A percentile compares a stretch with the other conserved stretches of the same genome.
phyloP scores from a whole-genome alignment of 2,329 filamentous ascomycete genomes.

The Talaromyces sp. region DNA sequence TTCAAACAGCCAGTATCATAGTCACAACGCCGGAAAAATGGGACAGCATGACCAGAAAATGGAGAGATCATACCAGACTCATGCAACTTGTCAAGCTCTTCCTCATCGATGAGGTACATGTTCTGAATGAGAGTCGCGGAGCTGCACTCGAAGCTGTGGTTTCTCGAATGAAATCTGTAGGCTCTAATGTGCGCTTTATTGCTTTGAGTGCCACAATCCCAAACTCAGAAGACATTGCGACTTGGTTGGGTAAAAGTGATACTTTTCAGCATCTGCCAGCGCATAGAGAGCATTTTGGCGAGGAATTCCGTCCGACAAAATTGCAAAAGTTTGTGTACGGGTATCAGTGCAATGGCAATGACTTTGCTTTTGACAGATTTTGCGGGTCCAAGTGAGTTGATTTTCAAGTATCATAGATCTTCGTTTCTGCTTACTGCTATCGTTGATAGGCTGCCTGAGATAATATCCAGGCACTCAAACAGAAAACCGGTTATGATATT shows the following conservation, averaged over 20 bases:
- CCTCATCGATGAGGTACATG: constrained; percentile 82
- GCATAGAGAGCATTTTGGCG: constrained; percentile 63
- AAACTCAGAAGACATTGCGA: constrained; percentile 72
- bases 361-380: constrained; percentile 69
- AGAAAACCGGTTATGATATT: constrained; percentile 78
- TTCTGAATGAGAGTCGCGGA: constrained; percentile 71
- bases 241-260: constrained; percentile 67
- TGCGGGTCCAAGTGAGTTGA: constrained; percentile 53
- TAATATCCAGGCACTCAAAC: constrained; percentile 62
- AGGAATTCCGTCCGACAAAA: constrained; percentile 73
- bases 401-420: neutral
- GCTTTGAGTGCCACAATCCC: constrained; percentile 79
- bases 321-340: constrained; percentile 72
- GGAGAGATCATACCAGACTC: constrained; percentile 71
- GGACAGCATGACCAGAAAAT: constrained; percentile 83
- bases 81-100: constrained; percentile 72
- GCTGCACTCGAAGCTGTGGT: constrained; percentile 79
- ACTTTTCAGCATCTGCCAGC: constrained; percentile 59
- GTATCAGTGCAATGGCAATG: constrained; percentile 58
- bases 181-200: constrained; percentile 69
- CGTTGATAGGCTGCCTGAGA: constrained; percentile 51
- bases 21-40: constrained; percentile 87
- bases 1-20: constrained; percentile 73
- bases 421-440: neutral
- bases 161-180: constrained; percentile 78